Conservation (phyloP, 2,329 filamentous ascomycete species). For the Scytalidium sp. region DNA sequence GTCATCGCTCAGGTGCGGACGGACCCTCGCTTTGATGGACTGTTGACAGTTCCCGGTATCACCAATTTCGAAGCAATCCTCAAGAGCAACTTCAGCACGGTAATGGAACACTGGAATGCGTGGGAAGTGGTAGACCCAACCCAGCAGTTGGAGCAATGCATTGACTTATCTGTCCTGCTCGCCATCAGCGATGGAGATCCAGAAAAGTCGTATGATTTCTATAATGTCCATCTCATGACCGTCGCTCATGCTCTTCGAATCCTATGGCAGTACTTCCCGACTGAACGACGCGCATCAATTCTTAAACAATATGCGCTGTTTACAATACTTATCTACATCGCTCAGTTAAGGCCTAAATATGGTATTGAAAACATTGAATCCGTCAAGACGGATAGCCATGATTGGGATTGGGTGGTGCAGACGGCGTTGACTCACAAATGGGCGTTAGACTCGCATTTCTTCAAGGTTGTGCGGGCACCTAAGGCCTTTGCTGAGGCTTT, state of each 20-base stretch:
- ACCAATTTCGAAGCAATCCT: conserved; percentile 54
- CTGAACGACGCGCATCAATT: conserved; percentile 52
- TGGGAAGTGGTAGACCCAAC: conserved; percentile 7
- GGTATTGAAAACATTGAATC: conserved; percentile 44
- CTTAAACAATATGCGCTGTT: conserved; percentile 64
- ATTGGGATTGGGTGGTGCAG: conserved; percentile 56
- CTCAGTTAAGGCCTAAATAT: conserved; percentile 55
- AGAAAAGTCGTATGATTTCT: conserved; percentile 63
- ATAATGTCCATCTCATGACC: conserved; percentile 61
- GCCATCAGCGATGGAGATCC: conserved; percentile 33
- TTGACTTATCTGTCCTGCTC: conserved; percentile 7
- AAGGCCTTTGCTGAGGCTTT: conserved; percentile 20
- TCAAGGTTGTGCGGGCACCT: conserved; percentile 17
- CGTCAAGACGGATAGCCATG: conserved; percentile 48
- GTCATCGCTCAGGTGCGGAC: conserved; percentile 50
- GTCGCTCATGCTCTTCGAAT: conserved; percentile 62
- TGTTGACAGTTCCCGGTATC: conserved; percentile 46
- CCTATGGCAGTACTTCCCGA: conserved; percentile 54
- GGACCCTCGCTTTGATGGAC: conserved; percentile 53
- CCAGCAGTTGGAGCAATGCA: conserved; percentile 3
- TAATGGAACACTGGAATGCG: conserved; percentile 61
- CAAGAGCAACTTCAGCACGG: conserved; percentile 43
- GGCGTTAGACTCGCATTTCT: conserved; percentile 5
- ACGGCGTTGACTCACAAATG: conserved; percentile 44
- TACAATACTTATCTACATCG: conserved; percentile 56